phyloP scores from a whole-genome alignment of 2,329 filamentous ascomycete genomes.

The Pestalotiopsis sp. region DNA sequence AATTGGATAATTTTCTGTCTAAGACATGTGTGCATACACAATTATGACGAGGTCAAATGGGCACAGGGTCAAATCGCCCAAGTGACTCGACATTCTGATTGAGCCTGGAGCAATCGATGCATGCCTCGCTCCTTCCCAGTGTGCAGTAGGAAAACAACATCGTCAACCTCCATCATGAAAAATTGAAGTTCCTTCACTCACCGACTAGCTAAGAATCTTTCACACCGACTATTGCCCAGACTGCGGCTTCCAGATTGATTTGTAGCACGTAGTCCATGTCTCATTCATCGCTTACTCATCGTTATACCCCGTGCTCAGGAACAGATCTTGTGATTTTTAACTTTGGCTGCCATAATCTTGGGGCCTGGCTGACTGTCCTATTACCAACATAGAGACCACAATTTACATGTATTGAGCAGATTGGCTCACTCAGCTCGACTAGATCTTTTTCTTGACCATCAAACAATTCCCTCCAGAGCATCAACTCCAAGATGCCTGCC shows the following conservation, averaged over 20 bases:
- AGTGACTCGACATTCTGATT: too few relatives aligned
- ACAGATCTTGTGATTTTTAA: neutral
- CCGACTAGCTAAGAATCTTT: neutral
- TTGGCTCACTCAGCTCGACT: neutral
- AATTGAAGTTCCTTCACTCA: neutral
- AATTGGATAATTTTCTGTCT: neutral
- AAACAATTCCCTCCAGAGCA: neutral
- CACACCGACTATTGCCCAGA: neutral
- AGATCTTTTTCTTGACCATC: neutral
- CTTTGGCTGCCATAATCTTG: neutral
- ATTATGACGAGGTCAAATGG: too few relatives aligned
- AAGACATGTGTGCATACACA: neutral
- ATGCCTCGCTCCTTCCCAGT: too few relatives aligned
- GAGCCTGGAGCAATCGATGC: too few relatives aligned
- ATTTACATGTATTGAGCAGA: neutral
- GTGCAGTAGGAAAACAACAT: too few relatives aligned
- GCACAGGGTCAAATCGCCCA: too few relatives aligned
- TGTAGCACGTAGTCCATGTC: neutral
- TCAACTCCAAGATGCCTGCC: slow-evolving; percentile 19
- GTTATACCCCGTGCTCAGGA: neutral
- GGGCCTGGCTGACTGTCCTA: neutral
- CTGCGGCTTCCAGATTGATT: neutral
- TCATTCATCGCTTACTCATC: neutral
- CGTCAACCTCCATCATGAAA: too few relatives aligned
- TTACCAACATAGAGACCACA: neutral